Conservation (phyloP, 2,329 filamentous ascomycete genomes). For the Teratosphaeria destructans region DNA sequence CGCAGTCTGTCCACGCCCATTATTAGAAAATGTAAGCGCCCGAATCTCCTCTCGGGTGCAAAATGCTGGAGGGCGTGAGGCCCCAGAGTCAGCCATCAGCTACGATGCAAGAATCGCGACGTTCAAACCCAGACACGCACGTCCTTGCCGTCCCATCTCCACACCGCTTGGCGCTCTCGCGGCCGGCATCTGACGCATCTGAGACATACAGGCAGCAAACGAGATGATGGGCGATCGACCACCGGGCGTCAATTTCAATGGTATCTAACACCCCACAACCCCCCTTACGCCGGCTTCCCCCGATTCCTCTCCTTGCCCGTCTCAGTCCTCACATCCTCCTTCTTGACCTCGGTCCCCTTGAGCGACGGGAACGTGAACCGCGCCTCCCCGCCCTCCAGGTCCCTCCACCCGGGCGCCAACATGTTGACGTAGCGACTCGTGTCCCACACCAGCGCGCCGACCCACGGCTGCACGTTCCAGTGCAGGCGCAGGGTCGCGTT, state of each 20-base stretch:
- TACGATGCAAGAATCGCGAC: too few relatives aligned
- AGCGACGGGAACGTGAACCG: conserved; percentile 57
- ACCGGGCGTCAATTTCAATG: not conserved
- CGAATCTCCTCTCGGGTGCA: too few relatives aligned
- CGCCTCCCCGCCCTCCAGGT: conserved; percentile 54
- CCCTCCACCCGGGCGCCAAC: conserved; percentile 45
- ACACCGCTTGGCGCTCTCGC: too few relatives aligned
- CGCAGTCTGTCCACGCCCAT: too few relatives aligned
- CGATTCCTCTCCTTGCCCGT: conserved; percentile 40
- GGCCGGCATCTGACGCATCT: too few relatives aligned
- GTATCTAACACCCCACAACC: not conserved
- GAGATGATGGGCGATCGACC: too few relatives aligned
- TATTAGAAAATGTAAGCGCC: too few relatives aligned
- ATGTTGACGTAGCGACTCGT: conserved; percentile 35
- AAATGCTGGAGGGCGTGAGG: too few relatives aligned
- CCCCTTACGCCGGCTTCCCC: conserved; percentile 28
- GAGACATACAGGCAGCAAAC: too few relatives aligned
- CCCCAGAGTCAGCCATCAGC: too few relatives aligned
- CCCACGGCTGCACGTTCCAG: conserved; percentile 98
- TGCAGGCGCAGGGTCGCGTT: conserved; percentile 72
- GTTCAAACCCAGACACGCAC: too few relatives aligned
- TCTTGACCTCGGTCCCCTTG: conserved; percentile 47
- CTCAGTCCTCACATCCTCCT: conserved; percentile 37
- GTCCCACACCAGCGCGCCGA: conserved; percentile 76
- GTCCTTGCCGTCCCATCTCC: too few relatives aligned